phyloP scores from a whole-genome alignment of 371 early-diverging fungal species.

The Mucor circinelloides region DNA sequence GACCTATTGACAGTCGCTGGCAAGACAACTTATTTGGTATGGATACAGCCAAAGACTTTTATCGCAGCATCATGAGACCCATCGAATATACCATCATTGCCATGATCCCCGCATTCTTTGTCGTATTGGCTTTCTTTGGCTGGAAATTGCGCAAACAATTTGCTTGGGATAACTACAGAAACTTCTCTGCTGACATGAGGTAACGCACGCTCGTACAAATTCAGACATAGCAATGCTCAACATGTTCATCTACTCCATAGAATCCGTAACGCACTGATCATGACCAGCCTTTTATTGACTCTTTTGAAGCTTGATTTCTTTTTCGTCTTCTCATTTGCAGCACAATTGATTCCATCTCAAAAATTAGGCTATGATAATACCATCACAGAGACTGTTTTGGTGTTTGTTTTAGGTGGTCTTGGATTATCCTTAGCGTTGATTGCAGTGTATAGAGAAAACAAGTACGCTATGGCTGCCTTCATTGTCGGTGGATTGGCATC shows the following conservation, averaged over 20 bases:
- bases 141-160: constrained; percentile 52
- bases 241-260: constrained; percentile 9
- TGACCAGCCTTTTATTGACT: constrained; percentile 39
- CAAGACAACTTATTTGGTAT: constrained; percentile 22
- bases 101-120: constrained; percentile 49
- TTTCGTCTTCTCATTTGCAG: constrained; percentile 53
- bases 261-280: constrained; percentile 46
- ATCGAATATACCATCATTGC: constrained; percentile 54
- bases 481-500: constrained; percentile 23
- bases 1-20: constrained; percentile 33
- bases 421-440: constrained; percentile 34
- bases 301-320: constrained; percentile 53
- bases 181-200: constrained; percentile 55
- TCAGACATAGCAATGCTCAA: background rate
- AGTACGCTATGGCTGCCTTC: constrained; percentile 29
- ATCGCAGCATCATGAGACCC: constrained; percentile 41
- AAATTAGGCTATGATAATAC: constrained; percentile 41
- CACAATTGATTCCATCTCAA: constrained; percentile 53
- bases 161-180: constrained; percentile 58
- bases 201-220: constrained; percentile 8
- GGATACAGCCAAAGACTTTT: constrained; percentile 33
- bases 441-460: constrained; percentile 47
- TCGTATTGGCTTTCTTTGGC: constrained; percentile 39
- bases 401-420: constrained; percentile 43
- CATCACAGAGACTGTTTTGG: constrained; percentile 39